These are phyloP conservation scores for Penstemon newberryi DNA, from an alignment of 257 asterid genomes.

Conservation along the genomic window DNA sequence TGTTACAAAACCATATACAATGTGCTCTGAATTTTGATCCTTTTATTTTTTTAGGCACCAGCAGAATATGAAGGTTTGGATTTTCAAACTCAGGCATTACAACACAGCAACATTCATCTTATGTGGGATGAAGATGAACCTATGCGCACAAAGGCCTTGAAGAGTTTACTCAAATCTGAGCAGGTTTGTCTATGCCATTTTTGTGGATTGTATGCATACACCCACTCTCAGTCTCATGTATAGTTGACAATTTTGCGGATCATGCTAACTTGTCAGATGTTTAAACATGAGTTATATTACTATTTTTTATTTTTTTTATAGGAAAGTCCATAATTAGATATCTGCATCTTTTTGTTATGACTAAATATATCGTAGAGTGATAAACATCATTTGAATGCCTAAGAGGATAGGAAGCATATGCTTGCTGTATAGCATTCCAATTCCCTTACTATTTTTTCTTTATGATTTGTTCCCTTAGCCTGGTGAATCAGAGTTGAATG, in stretches of 20 bases:
- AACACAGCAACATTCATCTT: slow-evolving; percentile 75
- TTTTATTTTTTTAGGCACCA: slow-evolving; percentile 53
- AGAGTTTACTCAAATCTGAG: slow-evolving; percentile 60
- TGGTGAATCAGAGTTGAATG: slow-evolving; percentile 68
- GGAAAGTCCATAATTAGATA: background rate
- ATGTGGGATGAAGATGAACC: slow-evolving; percentile 99
- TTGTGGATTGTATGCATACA: slow-evolving; percentile 11
- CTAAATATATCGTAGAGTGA: background rate
- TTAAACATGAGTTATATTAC: background rate
- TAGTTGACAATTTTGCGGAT: background rate
- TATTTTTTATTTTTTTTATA: background rate
- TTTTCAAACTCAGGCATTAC: slow-evolving; percentile 85
- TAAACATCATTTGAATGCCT: background rate
- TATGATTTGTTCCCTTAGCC: slow-evolving; percentile 48
- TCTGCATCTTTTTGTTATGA: background rate
- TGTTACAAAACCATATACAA: background rate
- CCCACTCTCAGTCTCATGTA: slow-evolving; percentile 13
- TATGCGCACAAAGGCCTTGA: slow-evolving; percentile 63
- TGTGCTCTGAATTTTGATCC: slow-evolving; percentile 19
- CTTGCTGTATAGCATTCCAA: slow-evolving; percentile 8
- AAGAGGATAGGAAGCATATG: background rate
- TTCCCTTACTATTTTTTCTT: background rate
- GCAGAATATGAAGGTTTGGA: slow-evolving; percentile 78
- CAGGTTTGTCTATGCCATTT: slow-evolving; percentile 53
- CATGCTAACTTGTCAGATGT: background rate